Conservation (phyloP, 176 grass and related monocot species). For the Dendrocalamus sinicus region DNA sequence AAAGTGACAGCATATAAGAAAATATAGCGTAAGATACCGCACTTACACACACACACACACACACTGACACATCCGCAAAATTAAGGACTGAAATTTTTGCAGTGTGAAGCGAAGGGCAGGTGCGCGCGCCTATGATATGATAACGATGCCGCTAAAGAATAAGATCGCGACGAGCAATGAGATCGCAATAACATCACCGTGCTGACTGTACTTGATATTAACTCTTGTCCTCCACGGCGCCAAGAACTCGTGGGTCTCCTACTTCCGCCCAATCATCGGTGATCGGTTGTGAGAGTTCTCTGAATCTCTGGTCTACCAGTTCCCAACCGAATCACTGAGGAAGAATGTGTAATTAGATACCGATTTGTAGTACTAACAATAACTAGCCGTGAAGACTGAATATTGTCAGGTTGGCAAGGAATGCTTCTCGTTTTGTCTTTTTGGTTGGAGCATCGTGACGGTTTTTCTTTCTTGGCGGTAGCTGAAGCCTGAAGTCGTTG, state of each 20-base stretch:
- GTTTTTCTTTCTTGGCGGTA: not conserved
- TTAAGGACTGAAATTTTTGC: not conserved
- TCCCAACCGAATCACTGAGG: conserved; percentile 7
- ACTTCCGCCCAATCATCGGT: not conserved
- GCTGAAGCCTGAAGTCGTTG: not conserved
- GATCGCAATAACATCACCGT: conserved; percentile 31
- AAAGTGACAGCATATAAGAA: not conserved
- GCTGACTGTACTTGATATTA: conserved; percentile 48
- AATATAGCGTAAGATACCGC: not conserved
- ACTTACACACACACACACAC: not conserved
- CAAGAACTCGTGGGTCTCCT: conserved; percentile 23
- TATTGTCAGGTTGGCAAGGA: not conserved
- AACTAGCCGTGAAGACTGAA: not conserved
- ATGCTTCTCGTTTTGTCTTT: not conserved
- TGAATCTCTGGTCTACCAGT: not conserved
- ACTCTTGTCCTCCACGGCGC: conserved; percentile 15
- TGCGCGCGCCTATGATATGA: not conserved
- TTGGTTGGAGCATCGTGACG: too few species aligned
- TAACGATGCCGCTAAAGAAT: conserved; percentile 32
- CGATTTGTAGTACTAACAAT: not conserved
- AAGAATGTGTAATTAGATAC: conserved; percentile 22
- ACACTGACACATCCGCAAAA: not conserved
- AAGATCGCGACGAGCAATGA: conserved; percentile 26
- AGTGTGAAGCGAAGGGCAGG: not conserved
- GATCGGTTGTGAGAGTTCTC: not conserved